A percentile compares a stretch with the other conserved stretches of the same genome.
Conservation (phyloP, 2,329 filamentous ascomycete genomes). For the Stagonosporopsis rhizophila region DNA sequence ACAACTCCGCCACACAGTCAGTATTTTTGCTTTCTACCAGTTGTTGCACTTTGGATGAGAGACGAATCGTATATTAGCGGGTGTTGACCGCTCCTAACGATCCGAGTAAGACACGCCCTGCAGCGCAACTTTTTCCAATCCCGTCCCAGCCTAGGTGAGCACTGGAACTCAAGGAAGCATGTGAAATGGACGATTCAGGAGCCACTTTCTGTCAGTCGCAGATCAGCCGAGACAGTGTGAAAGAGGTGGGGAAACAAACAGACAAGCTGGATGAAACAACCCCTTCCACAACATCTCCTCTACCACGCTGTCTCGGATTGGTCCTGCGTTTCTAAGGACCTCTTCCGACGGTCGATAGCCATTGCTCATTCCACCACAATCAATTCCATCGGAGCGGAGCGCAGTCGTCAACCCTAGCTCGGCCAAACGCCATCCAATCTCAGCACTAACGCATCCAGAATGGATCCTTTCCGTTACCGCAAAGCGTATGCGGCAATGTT, state of each 20-base stretch:
- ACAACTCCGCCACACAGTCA: constrained; percentile 23
- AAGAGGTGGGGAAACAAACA: constrained; percentile 3
- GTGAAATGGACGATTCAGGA: constrained; percentile 32
- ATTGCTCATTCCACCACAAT: background rate
- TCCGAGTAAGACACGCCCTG: constrained; percentile 35
- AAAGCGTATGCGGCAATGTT: constrained; percentile 49
- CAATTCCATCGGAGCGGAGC: background rate
- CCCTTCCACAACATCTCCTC: constrained; percentile 1
- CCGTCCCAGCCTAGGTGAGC: constrained; percentile 23
- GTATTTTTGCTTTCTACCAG: constrained; percentile 7
- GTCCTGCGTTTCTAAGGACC: constrained; percentile 12
- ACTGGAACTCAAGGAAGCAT: constrained; percentile 15
- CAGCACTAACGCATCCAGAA: constrained; percentile 33
- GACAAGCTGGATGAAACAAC: constrained; percentile 4
- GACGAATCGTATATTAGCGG: constrained; percentile 19
- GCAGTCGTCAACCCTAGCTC: constrained; percentile 1
- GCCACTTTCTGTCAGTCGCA: constrained; percentile 15
- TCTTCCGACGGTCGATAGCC: background rate
- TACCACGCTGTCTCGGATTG: constrained; percentile 12
- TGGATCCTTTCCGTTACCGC: constrained; percentile 48
- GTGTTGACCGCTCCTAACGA: constrained; percentile 29
- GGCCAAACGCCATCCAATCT: background rate
- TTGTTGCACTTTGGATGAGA: constrained; percentile 24
- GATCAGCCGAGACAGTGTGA: constrained; percentile 20
- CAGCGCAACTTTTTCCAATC: constrained; percentile 20